Conservation (phyloP, 371 early-diverging fungal genomes). For the Mucor saturninus region DNA sequence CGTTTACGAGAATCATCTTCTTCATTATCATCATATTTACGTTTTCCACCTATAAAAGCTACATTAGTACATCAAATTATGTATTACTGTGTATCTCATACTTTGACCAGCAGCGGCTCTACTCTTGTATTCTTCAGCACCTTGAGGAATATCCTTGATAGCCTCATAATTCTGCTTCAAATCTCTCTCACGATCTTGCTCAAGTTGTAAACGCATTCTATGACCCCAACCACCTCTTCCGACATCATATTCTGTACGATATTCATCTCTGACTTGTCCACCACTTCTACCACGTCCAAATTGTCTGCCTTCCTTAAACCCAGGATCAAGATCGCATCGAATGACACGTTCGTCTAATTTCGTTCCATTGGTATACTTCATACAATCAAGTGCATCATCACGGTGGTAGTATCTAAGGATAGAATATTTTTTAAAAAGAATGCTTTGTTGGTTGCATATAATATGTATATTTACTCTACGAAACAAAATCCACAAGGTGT, state of each 20-base stretch:
- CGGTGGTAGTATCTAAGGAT: slow-evolving; percentile 83
- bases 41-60: slow-evolving; percentile 29
- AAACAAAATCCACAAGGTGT: slow-evolving; percentile 99
- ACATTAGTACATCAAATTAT: background rate
- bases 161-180: slow-evolving; percentile 71
- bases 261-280: slow-evolving; percentile 97
- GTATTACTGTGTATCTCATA: background rate
- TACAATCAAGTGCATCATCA: slow-evolving; percentile 85
- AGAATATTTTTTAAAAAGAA: background rate
- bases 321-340: slow-evolving; percentile 97
- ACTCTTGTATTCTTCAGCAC: slow-evolving; percentile 63
- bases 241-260: slow-evolving; percentile 91
- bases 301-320: slow-evolving; percentile 95
- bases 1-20: slow-evolving; percentile 47
- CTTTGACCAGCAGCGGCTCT: slow-evolving; percentile 38
- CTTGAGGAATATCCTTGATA: slow-evolving; percentile 64
- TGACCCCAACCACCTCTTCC: slow-evolving; percentile 98
- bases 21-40: slow-evolving; percentile 50
- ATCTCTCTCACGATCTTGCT: slow-evolving; percentile 64
- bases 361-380: slow-evolving; percentile 94
- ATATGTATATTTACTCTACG: slow-evolving; percentile 81
- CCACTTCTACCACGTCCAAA: slow-evolving; percentile 96
- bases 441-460: background rate
- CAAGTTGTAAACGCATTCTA: slow-evolving; percentile 66
- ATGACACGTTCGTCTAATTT: slow-evolving; percentile 95